Conservation (phyloP, 2,329 filamentous ascomycete genomes). For the Claviceps fusiformis region DNA sequence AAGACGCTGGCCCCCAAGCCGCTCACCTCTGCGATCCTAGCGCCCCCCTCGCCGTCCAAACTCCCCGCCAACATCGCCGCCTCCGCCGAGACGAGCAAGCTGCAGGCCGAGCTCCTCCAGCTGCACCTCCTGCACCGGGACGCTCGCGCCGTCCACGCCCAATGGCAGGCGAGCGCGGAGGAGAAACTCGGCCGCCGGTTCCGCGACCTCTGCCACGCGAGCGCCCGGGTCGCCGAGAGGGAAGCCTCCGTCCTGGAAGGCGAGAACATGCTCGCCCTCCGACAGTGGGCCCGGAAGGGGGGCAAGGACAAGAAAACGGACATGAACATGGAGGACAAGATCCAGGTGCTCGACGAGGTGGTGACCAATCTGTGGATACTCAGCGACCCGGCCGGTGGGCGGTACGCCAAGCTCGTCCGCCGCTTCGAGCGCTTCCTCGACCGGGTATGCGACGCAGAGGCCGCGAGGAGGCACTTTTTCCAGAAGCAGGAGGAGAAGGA, state of each 20-base stretch:
- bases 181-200: constrained; percentile 34
- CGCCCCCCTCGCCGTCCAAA: constrained; percentile 47
- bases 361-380: constrained; percentile 44
- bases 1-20: constrained; percentile 49
- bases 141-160: constrained; percentile 26
- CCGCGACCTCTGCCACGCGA: constrained; percentile 20
- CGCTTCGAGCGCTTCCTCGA: constrained; percentile 48
- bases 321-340: constrained; percentile 35
- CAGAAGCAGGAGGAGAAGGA: constrained; percentile 10
- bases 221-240: constrained; percentile 19
- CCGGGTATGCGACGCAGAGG: constrained; percentile 31
- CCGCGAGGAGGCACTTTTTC: constrained; percentile 25
- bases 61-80: constrained; percentile 45
- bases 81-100: constrained; percentile 41
- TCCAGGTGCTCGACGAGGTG: constrained; percentile 44
- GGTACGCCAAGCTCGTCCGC: constrained; percentile 39
- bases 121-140: constrained; percentile 50
- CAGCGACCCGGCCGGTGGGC: constrained; percentile 41
- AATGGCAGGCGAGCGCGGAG: constrained; percentile 45
- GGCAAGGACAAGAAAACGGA: constrained; percentile 5
- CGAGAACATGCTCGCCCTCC: constrained; percentile 37
- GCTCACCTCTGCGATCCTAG: constrained; percentile 41
- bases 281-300: constrained; percentile 30
- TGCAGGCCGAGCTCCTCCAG: constrained; percentile 53
- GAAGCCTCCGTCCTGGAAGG: constrained; percentile 34